Percentiles rank a stretch among this genome's conserved stretches.
Evolutionary conservation across 2,329 filamentous ascomycete genomes (phyloP).

Genomic region (Acephala macrosclerotiorum): DNA sequence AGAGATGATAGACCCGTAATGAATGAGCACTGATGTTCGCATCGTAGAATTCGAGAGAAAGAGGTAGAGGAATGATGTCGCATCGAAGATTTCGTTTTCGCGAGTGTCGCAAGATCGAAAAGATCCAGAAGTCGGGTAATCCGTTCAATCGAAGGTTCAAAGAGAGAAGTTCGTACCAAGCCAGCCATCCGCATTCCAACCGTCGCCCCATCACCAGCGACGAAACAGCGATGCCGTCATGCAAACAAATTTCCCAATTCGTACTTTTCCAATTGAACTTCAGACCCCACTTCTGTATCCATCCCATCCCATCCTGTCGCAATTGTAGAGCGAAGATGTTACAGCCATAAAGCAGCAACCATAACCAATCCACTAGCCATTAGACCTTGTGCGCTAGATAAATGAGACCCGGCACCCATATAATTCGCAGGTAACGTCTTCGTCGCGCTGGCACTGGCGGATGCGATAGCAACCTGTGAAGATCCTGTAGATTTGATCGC

Average conservation of each 20-base stretch:
- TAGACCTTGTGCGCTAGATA: slow-evolving; percentile 48
- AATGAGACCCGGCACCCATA: slow-evolving; percentile 50
- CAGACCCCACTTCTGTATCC: neutral
- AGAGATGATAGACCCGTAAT: slow-evolving; percentile 30
- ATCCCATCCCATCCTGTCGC: neutral
- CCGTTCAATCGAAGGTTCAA: too few species aligned
- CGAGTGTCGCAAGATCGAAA: neutral
- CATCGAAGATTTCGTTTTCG: slow-evolving; percentile 18
- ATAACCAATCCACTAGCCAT: slow-evolving; percentile 57
- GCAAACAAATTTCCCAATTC: slow-evolving; percentile 20
- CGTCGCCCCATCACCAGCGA: slow-evolving; percentile 54
- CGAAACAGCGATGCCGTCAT: neutral
- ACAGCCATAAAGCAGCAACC: slow-evolving; percentile 59
- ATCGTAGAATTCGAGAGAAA: slow-evolving; percentile 31
- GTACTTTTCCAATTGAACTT: too few species aligned
- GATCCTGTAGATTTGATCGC: slow-evolving; percentile 42
- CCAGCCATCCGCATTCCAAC: slow-evolving; percentile 42
- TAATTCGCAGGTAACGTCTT: slow-evolving; percentile 47
- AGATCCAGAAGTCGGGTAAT: too few species aligned
- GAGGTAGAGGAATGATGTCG: slow-evolving; percentile 14
- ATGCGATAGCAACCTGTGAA: slow-evolving; percentile 26
- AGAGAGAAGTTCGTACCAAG: too few species aligned
- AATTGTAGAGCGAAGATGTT: too few species aligned
- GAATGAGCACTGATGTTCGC: slow-evolving; percentile 35
- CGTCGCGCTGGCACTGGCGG: slow-evolving; percentile 23